Evolutionary conservation across 495 filamentous ascomycete genomes (phyloP), one percentile per base, ranked within the genome.

Genomic region (Annulohypoxylon moriforme): DNA sequence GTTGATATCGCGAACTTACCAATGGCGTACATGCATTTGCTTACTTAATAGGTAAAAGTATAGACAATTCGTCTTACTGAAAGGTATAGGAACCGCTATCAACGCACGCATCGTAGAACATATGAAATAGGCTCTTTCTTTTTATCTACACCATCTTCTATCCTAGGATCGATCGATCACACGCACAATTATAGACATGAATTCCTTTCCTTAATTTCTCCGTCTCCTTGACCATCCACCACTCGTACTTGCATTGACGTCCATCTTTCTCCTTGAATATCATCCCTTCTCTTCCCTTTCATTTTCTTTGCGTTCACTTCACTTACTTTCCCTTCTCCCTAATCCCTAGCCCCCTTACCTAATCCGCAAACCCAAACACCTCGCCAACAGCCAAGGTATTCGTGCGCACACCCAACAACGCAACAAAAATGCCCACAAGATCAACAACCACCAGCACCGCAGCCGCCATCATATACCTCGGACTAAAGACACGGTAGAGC

Each of bases 401-500:
- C 73, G 82, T 88, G 64, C 94, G 83, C 31, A 93, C 86, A 5
- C 91, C 96, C 14, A 86, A 81, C 55, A 97, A 75, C 49, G 87
- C 87, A 16, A 97, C 85, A 18, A 90, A 29, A 13, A 93, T 84
- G 2, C 88, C 85, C 20, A 97, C 85, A 0, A 96, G 61, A 72
- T 98, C 96, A 11, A 96, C 89, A 13, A 93, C 85, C 18, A 93
- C 71, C 58, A 98, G 69, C 36, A 91, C 88, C 1, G 83, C 82
- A 0, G 91, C 92, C 1, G 92, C 93, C 69, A 92, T 87, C 93
- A 98, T 93, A 79, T 94, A 98, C 36, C 94, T 78, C 33, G 96
- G 96, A 78, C 84, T 89, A 72, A 99, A 99, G 57, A 99, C 93
- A n/a, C 96, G 89, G 80, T 95, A 98, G 31, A 99, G 84, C 96